Evolutionary conservation across 148 eudicot genomes (phyloP).

Genomic region (Chenopodium berlandieri): DNA sequence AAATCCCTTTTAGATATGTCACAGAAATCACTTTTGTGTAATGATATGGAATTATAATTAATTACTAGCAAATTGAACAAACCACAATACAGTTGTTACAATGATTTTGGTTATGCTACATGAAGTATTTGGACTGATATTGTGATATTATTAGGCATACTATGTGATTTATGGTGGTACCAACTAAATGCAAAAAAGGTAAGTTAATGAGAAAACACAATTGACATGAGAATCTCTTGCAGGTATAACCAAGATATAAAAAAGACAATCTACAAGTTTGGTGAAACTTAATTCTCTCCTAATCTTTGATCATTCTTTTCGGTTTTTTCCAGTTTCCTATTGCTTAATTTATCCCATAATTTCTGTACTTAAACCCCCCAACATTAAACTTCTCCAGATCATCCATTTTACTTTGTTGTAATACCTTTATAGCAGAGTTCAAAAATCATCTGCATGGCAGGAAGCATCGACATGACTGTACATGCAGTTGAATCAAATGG

Average conservation of each 20-base stretch:
- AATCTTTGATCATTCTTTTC: conserved; percentile 42
- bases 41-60: no score
- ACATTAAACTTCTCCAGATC: conserved; percentile 9
- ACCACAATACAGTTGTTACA: neutral
- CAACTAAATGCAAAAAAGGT: neutral
- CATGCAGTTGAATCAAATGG: conserved; percentile 29
- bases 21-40: no score
- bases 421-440: neutral
- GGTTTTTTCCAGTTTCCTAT: conserved; percentile 31
- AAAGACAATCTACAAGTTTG: conserved; percentile 20
- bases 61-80: neutral
- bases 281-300: conserved; percentile 51
- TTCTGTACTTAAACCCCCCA: conserved; percentile 27
- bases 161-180: neutral
- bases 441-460: conserved; percentile 30
- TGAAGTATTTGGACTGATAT: neutral
- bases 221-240: conserved; percentile 30
- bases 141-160: neutral
- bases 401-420: conserved; percentile 5
- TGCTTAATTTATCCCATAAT: conserved; percentile 25
- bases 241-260: conserved; percentile 25
- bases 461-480: conserved; percentile 34
- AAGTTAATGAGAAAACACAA: conserved; percentile 26
- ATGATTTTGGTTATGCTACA: neutral
- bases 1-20: no score